Percentiles rank a stretch among this genome's conserved stretches.
Conservation (phyloP, 2,329 filamentous ascomycete genomes). For the Cladosporium sp. region DNA sequence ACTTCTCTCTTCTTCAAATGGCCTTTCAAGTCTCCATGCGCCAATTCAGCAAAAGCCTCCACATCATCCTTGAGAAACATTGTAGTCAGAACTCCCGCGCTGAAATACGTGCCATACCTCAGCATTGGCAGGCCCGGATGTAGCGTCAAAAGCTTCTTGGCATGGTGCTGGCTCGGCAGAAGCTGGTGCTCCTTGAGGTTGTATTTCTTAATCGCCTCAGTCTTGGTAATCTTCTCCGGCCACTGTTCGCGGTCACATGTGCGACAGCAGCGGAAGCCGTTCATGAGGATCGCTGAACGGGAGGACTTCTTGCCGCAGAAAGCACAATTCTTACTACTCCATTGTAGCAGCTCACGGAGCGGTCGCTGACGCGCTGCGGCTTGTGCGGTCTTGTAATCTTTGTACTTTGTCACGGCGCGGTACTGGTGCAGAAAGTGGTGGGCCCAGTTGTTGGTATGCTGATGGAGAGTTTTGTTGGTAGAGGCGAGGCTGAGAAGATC, state of each 20-base stretch:
- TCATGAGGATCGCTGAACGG: slow-evolving; percentile 32
- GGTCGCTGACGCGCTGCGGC: slow-evolving; percentile 16
- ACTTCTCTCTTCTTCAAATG: slow-evolving; percentile 22
- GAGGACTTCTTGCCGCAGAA: slow-evolving; percentile 34
- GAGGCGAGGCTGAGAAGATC: slow-evolving; percentile 27
- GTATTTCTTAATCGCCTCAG: slow-evolving; percentile 27
- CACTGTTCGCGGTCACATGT: slow-evolving; percentile 33
- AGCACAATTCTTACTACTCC: slow-evolving; percentile 29
- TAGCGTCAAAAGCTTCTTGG: background rate
- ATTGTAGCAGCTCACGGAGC: slow-evolving; percentile 26
- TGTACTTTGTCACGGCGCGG: slow-evolving; percentile 28
- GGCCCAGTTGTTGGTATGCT: slow-evolving; percentile 32
- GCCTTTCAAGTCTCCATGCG: slow-evolving; percentile 26
- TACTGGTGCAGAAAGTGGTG: slow-evolving; percentile 30
- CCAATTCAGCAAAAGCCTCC: slow-evolving; percentile 23
- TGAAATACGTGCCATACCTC: slow-evolving; percentile 29
- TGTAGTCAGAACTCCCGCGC: slow-evolving; percentile 25
- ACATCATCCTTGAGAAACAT: slow-evolving; percentile 33
- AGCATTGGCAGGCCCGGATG: slow-evolving; percentile 21
- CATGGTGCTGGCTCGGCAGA: slow-evolving; percentile 20
- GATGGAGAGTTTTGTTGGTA: slow-evolving; percentile 27
- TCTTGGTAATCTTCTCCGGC: slow-evolving; percentile 36
- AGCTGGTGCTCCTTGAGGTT: slow-evolving; percentile 29
- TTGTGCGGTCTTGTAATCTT: slow-evolving; percentile 17
- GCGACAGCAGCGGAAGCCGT: slow-evolving; percentile 32